These are phyloP conservation scores for Vanderwaltozyma polyspora DNA, from an alignment of 805 yeast species.

Conservation along the genomic window DNA sequence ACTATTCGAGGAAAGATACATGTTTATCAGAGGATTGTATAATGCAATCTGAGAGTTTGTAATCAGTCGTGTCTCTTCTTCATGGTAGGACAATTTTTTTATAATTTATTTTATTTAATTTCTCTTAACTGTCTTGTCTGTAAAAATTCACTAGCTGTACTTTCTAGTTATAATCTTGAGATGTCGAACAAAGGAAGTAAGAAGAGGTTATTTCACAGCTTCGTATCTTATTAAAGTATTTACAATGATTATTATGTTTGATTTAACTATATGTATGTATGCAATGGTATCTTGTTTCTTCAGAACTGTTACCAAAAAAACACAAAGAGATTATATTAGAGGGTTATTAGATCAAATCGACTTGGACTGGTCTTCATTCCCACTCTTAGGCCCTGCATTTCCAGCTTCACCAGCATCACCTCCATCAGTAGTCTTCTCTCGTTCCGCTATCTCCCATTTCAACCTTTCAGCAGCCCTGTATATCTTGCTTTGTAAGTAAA, in stretches of 20 bases:
- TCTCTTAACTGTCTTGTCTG: neutral
- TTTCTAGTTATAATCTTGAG: too few species aligned
- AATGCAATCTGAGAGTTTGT: constrained; percentile 26
- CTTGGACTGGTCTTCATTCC: too few species aligned
- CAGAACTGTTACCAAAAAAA: too few species aligned
- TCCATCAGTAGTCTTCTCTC: constrained; percentile 5
- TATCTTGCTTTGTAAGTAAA: constrained; percentile 86
- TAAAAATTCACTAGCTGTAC: too few species aligned
- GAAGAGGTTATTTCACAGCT: too few species aligned
- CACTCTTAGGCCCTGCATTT: neutral
- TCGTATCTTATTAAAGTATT: too few species aligned
- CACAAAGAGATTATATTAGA: too few species aligned
- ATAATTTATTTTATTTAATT: neutral
- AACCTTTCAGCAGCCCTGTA: constrained; percentile 89
- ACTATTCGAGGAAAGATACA: constrained; percentile 16
- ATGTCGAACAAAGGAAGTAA: too few species aligned
- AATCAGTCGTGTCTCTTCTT: constrained; percentile 25
- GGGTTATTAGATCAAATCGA: too few species aligned
- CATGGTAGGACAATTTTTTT: constrained; percentile 24
- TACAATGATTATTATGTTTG: neutral
- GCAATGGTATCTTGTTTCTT: too few species aligned
- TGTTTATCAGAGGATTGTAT: constrained; percentile 24
- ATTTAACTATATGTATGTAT: too few species aligned
- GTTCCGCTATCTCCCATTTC: constrained; percentile 50
- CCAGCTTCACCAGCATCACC: neutral